These are phyloP conservation scores for Ceratocystis cubensis DNA, from an alignment of 2,329 filamentous ascomycete genomes.

Conservation along the genomic window DNA sequence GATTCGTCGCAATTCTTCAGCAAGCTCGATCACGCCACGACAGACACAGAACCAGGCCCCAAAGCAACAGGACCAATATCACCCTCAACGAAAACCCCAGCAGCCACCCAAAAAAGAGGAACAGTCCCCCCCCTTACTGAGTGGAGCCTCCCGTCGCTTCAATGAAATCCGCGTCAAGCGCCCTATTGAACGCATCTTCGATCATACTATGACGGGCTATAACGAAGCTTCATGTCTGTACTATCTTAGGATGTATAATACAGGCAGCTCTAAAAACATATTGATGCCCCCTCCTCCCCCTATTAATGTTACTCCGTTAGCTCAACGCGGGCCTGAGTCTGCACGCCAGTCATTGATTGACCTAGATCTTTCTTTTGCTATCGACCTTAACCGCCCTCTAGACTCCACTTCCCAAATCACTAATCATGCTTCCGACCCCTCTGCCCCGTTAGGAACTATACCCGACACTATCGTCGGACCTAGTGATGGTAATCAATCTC, in stretches of 20 bases:
- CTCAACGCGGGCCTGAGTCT: constrained; percentile 43
- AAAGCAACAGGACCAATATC: background rate
- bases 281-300: constrained; percentile 29
- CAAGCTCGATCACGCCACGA: background rate
- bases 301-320: constrained; percentile 39
- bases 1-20: background rate
- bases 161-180: constrained; percentile 33
- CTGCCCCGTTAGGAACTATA: background rate
- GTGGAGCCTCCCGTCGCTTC: background rate
- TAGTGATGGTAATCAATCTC: background rate
- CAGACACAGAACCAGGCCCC: background rate
- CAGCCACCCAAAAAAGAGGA: background rate
- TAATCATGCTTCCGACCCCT: background rate
- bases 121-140: background rate
- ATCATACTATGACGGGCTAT: constrained; percentile 53
- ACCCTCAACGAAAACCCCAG: background rate
- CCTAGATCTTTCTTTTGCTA: constrained; percentile 45
- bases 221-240: constrained; percentile 50
- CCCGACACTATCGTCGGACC: background rate
- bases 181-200: constrained; percentile 52
- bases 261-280: constrained; percentile 29
- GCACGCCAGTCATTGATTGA: constrained; percentile 51
- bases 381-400: background rate
- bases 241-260: constrained; percentile 30
- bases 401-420: background rate